Conservation (phyloP, 805 yeast genomes). For the Komagataella kurtzmanii region DNA sequence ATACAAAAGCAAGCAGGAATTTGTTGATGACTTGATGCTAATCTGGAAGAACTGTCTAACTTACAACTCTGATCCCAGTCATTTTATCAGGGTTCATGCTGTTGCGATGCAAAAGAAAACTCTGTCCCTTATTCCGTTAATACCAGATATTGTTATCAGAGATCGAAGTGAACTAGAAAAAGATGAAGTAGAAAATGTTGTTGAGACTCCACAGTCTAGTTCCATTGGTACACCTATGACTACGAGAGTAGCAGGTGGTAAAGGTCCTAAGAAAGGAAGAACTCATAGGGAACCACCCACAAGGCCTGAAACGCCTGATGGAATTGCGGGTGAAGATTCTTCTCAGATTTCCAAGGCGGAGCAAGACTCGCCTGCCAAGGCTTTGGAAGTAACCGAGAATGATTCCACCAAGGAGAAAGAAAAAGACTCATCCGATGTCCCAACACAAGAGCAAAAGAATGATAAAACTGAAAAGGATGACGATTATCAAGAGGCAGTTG, state of each 20-base stretch:
- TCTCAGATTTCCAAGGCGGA: not conserved
- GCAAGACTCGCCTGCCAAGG: constrained; percentile 1
- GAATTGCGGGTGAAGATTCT: not conserved
- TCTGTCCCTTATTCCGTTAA: constrained; percentile 57
- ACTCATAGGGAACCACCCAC: not conserved
- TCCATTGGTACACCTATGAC: constrained; percentile 9
- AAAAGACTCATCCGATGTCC: not conserved
- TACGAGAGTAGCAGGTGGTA: constrained; percentile 16
- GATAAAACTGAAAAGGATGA: constrained; percentile 5
- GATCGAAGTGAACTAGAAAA: constrained; percentile 60
- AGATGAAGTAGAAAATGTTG: constrained; percentile 37
- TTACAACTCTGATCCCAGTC: constrained; percentile 90
- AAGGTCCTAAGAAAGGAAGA: constrained; percentile 22
- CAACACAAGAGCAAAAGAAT: constrained; percentile 1
- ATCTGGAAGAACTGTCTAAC: constrained; percentile 92
- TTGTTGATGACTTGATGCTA: constrained; percentile 89
- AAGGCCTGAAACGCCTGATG: not conserved
- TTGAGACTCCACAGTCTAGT: constrained; percentile 10
- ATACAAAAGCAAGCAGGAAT: constrained; percentile 73
- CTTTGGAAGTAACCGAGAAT: constrained; percentile 7
- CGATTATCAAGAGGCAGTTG: not conserved
- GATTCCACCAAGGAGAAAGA: not conserved
- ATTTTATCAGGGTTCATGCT: constrained; percentile 84
- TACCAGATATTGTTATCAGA: constrained; percentile 77
- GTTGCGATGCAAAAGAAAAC: constrained; percentile 93